phyloP scores from a whole-genome alignment of 768 basidiomycete species.

The Dioszegia aurantiaca region DNA sequence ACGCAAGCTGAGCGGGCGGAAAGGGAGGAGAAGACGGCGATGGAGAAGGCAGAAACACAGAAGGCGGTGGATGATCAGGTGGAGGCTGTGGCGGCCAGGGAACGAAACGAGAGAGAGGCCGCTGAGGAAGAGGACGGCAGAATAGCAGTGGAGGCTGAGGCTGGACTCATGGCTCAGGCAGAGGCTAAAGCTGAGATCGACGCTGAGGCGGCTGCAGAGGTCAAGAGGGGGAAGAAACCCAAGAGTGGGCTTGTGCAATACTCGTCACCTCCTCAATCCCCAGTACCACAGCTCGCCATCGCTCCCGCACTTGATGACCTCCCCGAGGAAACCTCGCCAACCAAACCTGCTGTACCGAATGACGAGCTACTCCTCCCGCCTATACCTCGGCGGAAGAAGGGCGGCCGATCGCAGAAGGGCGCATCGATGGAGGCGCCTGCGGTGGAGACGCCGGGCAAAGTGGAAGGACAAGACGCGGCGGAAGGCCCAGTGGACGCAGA shows the following conservation, averaged over 20 bases:
- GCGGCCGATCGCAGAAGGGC: too few relatives aligned
- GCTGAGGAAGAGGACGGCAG: constrained; percentile 1
- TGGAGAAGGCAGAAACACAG: too few relatives aligned
- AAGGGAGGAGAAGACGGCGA: constrained; percentile 8
- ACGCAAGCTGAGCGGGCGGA: constrained; percentile 17
- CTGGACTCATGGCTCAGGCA: neutral
- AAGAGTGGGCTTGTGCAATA: neutral
- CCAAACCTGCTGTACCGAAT: neutral
- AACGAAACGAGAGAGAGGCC: constrained; percentile 2
- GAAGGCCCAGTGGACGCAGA: too few relatives aligned
- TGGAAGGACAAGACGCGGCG: too few relatives aligned
- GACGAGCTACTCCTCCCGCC: neutral
- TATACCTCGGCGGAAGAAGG: too few relatives aligned
- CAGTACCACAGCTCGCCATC: too few relatives aligned
- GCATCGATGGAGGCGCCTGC: too few relatives aligned
- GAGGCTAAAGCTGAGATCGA: constrained; percentile 12
- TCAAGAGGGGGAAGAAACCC: neutral
- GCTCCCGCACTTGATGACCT: too few relatives aligned
- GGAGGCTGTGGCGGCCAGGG: constrained; percentile 4
- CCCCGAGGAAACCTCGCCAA: neutral
- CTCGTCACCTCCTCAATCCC: too few relatives aligned
- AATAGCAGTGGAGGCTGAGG: neutral
- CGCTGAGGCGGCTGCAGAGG: constrained; percentile 1
- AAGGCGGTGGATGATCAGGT: constrained; percentile 5
- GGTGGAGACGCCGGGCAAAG: too few relatives aligned